Conservation (phyloP, 768 basidiomycete species). For the Tricholoma terreum region DNA sequence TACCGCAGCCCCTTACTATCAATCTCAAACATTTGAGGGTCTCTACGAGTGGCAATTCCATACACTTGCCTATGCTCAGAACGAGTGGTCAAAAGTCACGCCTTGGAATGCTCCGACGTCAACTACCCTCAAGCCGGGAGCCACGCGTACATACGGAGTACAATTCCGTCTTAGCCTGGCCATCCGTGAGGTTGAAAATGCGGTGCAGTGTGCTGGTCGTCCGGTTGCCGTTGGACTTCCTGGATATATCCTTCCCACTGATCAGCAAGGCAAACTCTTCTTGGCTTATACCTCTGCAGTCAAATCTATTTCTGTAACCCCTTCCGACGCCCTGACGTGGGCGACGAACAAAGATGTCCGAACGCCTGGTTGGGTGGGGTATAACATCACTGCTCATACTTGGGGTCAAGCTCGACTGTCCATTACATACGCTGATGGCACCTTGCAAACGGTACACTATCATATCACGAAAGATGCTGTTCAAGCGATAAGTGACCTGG, state of each 20-base stretch:
- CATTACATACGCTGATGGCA: constrained; percentile 48
- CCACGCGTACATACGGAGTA: constrained; percentile 52
- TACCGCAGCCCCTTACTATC: constrained; percentile 43
- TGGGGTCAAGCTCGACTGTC: constrained; percentile 51
- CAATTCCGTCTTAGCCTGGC: constrained; percentile 49
- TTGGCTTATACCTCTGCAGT: constrained; percentile 42
- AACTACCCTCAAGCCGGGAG: constrained; percentile 40
- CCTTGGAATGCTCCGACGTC: constrained; percentile 57
- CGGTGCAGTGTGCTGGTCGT: constrained; percentile 36
- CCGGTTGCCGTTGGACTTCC: constrained; percentile 53
- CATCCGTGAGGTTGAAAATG: constrained; percentile 47
- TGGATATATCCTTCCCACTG: constrained; percentile 49
- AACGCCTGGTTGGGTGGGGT: constrained; percentile 43
- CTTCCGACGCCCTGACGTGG: constrained; percentile 47
- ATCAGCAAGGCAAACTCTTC: constrained; percentile 50
- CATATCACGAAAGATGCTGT: constrained; percentile 47
- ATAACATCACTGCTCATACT: constrained; percentile 39
- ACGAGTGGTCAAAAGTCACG: constrained; percentile 49
- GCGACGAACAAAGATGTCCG: constrained; percentile 40
- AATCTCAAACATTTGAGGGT: constrained; percentile 59
- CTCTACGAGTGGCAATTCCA: constrained; percentile 62
- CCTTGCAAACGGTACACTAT: constrained; percentile 52
- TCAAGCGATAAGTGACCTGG: constrained; percentile 44
- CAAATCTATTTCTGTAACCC: constrained; percentile 40
- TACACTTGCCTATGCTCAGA: constrained; percentile 52